phyloP scores from a whole-genome alignment of 108 stramenopile species.

The Nitzschia sp. region DNA sequence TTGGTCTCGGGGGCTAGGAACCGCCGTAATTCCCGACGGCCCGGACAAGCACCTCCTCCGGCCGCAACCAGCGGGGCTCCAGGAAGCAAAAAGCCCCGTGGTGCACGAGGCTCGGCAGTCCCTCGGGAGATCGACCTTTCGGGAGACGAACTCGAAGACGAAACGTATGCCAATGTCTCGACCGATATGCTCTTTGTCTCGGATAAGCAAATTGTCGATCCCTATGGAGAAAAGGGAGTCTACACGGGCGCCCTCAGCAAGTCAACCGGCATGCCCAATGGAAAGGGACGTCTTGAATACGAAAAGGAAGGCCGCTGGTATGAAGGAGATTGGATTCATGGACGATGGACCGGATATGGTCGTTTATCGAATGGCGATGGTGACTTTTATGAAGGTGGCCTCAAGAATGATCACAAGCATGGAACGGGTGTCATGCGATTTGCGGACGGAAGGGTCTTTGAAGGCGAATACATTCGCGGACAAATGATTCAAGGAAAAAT shows the following conservation, averaged over 20 bases:
- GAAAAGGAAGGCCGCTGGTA: constrained; percentile 59
- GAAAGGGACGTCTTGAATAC: constrained; percentile 54
- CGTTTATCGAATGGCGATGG: constrained; percentile 52
- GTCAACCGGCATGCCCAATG: constrained; percentile 54
- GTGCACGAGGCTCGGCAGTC: constrained; percentile 7
- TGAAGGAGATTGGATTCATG: constrained; percentile 59
- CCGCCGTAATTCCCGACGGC: constrained; percentile 22
- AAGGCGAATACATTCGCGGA: constrained; percentile 53
- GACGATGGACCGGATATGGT: constrained; percentile 57
- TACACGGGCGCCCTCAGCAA: constrained; percentile 51
- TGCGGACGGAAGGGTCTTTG: constrained; percentile 50
- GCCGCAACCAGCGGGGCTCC: background rate
- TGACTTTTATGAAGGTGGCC: constrained; percentile 59
- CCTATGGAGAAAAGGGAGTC: constrained; percentile 57
- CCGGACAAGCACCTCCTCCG: background rate
- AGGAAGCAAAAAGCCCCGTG: background rate
- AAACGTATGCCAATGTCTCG: constrained; percentile 37
- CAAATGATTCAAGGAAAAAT: constrained; percentile 58
- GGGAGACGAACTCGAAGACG: constrained; percentile 46
- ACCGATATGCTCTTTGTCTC: constrained; percentile 38
- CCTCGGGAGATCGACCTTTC: constrained; percentile 40
- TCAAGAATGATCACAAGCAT: constrained; percentile 59
- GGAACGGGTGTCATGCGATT: constrained; percentile 53
- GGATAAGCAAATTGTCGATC: constrained; percentile 45
- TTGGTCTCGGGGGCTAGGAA: constrained; percentile 30